Evolutionary conservation across 2,329 filamentous ascomycete genomes (phyloP), one percentile per base, ranked within the genome.

Genomic region (Furcasterigmium sp.): DNA sequence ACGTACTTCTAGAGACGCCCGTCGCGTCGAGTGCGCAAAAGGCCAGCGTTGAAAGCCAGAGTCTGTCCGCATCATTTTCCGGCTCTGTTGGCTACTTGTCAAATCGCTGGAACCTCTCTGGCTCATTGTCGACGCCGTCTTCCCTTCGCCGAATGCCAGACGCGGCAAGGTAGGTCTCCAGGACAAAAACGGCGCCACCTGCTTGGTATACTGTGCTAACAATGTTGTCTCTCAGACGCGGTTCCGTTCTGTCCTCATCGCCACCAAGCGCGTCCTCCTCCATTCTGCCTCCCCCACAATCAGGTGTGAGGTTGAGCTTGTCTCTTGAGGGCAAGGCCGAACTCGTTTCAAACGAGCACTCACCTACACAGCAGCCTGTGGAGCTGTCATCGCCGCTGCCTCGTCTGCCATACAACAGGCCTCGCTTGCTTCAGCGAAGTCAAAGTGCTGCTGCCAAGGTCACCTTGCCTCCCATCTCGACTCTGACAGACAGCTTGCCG

Each of bases 321-420:
- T 93, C 88, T 15, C 76, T 91, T 25, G 89, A 96, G 57, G 91
- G 91, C 52, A 91, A 91, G 58, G 91, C 91, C n/a, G 85, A 91
- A 55, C 74, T 96, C 41, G 80, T 91, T 18, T 80, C 84, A 43
- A 76, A 84, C 48, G 80, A 84, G 49, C 72, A 76, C 23, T 85
- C 84, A 3, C 85, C 87, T 2, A 84, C 81, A 41, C 56, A 56
- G 42, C 58, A 78, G 73, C 46, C 71, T 75, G 54, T 64, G 68
- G 54, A 68, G 11, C 20, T 20, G 67, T 46, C 72, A 62, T 47
- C 73, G 68, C 55, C 67, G 59, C 51, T 72, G 61, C 44, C 75
- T 26, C 67, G 66, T 13, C 64, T 78, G 15, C 68, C 70, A 17
- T 66, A 69, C 15, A 62, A 74, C 30, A 72, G 74, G 32, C 64